A percentile compares a stretch with the other conserved stretches of the same genome.
These are phyloP conservation scores for Nannochloris sp. DNA, from an alignment of 139 green algal species.

Conservation along the genomic window DNA sequence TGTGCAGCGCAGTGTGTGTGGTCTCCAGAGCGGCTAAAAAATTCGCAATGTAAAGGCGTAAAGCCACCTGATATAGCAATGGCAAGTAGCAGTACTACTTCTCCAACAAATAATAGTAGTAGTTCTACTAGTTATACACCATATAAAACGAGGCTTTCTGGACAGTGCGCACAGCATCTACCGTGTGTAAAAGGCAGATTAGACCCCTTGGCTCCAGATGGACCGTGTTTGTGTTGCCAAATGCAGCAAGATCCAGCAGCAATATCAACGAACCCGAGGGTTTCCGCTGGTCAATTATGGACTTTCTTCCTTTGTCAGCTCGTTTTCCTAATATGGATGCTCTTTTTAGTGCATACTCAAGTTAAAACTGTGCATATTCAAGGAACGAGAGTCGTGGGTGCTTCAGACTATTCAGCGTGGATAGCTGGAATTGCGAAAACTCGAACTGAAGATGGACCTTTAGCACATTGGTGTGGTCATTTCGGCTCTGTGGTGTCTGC, in stretches of 20 bases:
- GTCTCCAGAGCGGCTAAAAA: not conserved
- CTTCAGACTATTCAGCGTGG: constrained; percentile 37
- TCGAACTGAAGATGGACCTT: not conserved
- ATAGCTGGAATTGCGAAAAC: constrained; percentile 10
- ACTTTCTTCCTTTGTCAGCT: constrained; percentile 29
- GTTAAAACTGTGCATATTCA: constrained; percentile 10
- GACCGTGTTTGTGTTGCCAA: constrained; percentile 35
- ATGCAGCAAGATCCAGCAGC: constrained; percentile 13
- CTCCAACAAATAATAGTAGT: not conserved
- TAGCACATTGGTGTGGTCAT: constrained; percentile 35
- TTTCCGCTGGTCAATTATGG: constrained; percentile 33
- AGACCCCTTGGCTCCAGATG: constrained; percentile 15
- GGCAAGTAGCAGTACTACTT: no score
- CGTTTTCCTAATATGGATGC: constrained; percentile 32
- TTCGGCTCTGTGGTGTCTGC: constrained; percentile 35
- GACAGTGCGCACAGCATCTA: constrained; percentile 21
- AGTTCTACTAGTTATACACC: not conserved
- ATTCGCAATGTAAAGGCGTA: constrained; percentile 3
- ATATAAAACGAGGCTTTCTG: not conserved
- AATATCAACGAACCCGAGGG: not conserved
- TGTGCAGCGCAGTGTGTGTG: constrained; percentile 27
- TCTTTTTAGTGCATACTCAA: constrained; percentile 27
- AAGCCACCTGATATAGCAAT: constrained; percentile 1
- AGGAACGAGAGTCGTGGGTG: constrained; percentile 30
- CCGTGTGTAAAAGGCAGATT: constrained; percentile 8